Conservation (phyloP, 2,329 filamentous ascomycete genomes). For the Xylaria sp. region DNA sequence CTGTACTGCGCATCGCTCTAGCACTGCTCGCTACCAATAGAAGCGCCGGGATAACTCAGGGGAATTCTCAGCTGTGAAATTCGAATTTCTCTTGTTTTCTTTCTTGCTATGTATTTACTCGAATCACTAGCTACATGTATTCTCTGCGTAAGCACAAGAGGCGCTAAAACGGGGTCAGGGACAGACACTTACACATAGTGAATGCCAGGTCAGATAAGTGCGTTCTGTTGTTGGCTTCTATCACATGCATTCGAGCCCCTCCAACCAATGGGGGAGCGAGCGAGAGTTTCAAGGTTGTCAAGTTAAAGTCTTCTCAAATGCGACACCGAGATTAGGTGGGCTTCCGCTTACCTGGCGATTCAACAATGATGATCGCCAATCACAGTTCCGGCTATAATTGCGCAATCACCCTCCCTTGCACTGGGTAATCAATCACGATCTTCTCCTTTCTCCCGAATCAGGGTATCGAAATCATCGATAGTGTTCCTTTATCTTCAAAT, state of each 20-base stretch:
- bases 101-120: not conserved
- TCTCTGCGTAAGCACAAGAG: not conserved
- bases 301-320: not conserved
- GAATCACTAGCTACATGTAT: not conserved
- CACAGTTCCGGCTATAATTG: slow-evolving; percentile 15
- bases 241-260: slow-evolving; percentile 16
- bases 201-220: not conserved
- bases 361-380: slow-evolving; percentile 1
- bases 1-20: not conserved
- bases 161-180: not conserved
- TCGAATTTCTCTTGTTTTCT: not conserved
- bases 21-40: slow-evolving; percentile 19
- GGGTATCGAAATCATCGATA: not conserved
- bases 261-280: not conserved
- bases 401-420: slow-evolving; percentile 12
- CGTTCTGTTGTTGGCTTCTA: slow-evolving; percentile 3
- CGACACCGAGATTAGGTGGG: not conserved
- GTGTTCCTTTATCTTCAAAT: not conserved
- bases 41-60: slow-evolving; percentile 9
- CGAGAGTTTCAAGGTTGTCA: not conserved
- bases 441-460: slow-evolving; percentile 9
- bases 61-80: not conserved
- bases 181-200: not conserved
- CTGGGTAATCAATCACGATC: not conserved
- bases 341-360: not conserved